Conservation (phyloP, 177 flowering plant genomes). For the Vitis hybrid region DNA sequence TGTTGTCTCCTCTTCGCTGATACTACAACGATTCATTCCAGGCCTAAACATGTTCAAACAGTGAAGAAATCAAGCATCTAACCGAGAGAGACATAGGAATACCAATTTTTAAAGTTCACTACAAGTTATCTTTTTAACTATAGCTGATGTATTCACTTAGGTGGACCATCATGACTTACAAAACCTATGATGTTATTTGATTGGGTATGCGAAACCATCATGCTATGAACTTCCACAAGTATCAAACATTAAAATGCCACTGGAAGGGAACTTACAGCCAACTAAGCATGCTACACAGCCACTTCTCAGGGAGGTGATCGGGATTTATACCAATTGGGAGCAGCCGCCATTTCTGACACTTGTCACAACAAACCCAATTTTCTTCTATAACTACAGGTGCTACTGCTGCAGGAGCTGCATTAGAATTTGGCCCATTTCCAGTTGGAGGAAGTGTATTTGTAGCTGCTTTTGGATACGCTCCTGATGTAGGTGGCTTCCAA, state of each 20-base stretch:
- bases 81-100: not conserved
- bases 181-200: not conserved
- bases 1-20: slow-evolving; percentile 80
- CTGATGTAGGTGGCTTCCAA: slow-evolving; percentile 28
- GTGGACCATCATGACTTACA: not conserved
- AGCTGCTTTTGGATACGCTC: slow-evolving; percentile 26
- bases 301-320: slow-evolving; percentile 65
- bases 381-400: slow-evolving; percentile 50
- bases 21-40: slow-evolving; percentile 61
- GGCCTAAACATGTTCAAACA: slow-evolving; percentile 30
- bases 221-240: not conserved
- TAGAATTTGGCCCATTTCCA: slow-evolving; percentile 28
- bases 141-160: not conserved
- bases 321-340: slow-evolving; percentile 68
- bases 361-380: slow-evolving; percentile 86
- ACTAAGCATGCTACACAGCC: slow-evolving; percentile 84
- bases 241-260: not conserved
- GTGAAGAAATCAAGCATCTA: slow-evolving; percentile 8
- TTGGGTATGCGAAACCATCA: not conserved
- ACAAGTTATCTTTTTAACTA: too few species aligned
- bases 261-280: slow-evolving; percentile 82
- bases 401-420: slow-evolving; percentile 32
- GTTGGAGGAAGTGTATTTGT: slow-evolving; percentile 21
- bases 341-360: slow-evolving; percentile 82
- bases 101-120: too few species aligned